These are phyloP conservation scores for Powellomyces hirtus DNA, from an alignment of 192 early-diverging fungal species.

Conservation along the genomic window DNA sequence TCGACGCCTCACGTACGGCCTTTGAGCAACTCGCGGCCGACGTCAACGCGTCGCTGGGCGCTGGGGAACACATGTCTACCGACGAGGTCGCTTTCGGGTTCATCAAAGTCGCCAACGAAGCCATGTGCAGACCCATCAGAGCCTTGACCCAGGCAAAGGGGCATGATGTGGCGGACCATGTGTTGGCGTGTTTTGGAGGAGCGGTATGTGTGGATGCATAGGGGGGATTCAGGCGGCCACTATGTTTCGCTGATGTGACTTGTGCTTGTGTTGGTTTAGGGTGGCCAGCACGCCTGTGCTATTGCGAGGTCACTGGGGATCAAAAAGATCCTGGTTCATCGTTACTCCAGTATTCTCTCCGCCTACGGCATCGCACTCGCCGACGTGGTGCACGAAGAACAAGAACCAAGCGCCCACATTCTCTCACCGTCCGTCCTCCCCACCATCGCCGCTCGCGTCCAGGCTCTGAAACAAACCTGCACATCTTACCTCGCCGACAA, in stretches of 20 bases:
- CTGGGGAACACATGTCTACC: slow-evolving; percentile 49
- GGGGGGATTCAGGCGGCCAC: not conserved
- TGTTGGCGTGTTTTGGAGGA: slow-evolving; percentile 90
- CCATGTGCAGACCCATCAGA: slow-evolving; percentile 94
- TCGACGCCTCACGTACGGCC: slow-evolving; percentile 52
- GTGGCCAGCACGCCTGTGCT: slow-evolving; percentile 94
- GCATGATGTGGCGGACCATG: slow-evolving; percentile 78
- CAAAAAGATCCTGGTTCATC: slow-evolving; percentile 79
- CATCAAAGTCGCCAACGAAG: slow-evolving; percentile 92
- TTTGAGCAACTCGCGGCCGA: slow-evolving; percentile 65
- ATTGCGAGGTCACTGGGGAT: slow-evolving; percentile 89
- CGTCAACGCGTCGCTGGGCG: slow-evolving; percentile 55
- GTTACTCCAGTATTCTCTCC: slow-evolving; percentile 87
- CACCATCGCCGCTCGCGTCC: slow-evolving; percentile 52
- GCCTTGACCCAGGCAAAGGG: slow-evolving; percentile 91
- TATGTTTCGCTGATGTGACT: too few relatives aligned
- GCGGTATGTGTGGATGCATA: slow-evolving; percentile 58
- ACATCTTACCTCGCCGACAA: slow-evolving; percentile 55
- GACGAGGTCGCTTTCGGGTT: slow-evolving; percentile 95
- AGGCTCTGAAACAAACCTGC: slow-evolving; percentile 46
- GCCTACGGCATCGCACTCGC: slow-evolving; percentile 88
- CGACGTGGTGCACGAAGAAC: slow-evolving; percentile 89
- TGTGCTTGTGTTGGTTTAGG: too few relatives aligned
- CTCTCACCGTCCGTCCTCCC: slow-evolving; percentile 27
- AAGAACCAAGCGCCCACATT: slow-evolving; percentile 57